phyloP scores from a whole-genome alignment of 2,329 filamentous ascomycete species.

The Diaporthe vexans region DNA sequence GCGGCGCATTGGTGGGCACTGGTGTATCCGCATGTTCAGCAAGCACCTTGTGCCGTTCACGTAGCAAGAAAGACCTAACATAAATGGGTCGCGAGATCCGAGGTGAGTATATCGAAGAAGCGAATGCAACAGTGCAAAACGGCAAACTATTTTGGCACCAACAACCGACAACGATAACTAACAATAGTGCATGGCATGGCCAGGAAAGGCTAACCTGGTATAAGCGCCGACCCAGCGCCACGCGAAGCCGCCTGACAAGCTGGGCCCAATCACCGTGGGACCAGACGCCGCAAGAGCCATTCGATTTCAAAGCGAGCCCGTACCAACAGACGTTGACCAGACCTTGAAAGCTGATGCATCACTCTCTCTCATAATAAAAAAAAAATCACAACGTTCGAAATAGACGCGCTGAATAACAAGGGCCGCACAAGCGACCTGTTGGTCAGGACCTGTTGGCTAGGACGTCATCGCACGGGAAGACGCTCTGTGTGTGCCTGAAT shows the following conservation, averaged over 20 bases:
- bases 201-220: slow-evolving; percentile 3
- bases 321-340: not conserved
- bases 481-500: too few relatives aligned
- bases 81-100: not conserved
- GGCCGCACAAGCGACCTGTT: not conserved
- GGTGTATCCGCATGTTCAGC: not conserved
- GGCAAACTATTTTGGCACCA: not conserved
- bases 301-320: not conserved
- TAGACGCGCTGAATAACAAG: slow-evolving; percentile 10
- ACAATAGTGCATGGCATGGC: slow-evolving; percentile 2
- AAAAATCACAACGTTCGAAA: not conserved
- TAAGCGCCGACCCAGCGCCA: slow-evolving; percentile 32
- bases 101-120: not conserved
- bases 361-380: not conserved
- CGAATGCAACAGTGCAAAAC: not conserved
- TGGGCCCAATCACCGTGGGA: slow-evolving; percentile 23
- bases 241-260: slow-evolving; percentile 25
- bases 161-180: not conserved
- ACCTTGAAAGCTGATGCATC: not conserved
- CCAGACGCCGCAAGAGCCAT: slow-evolving; percentile 4
- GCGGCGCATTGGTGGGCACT: not conserved
- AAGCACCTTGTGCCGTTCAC: not conserved
- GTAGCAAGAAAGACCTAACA: too few relatives aligned
- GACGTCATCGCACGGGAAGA: not conserved
- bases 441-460: not conserved